These are phyloP conservation scores for Leccinum pachyderme DNA, from an alignment of 1,284 basidiomycete genomes.

Conservation along the genomic window DNA sequence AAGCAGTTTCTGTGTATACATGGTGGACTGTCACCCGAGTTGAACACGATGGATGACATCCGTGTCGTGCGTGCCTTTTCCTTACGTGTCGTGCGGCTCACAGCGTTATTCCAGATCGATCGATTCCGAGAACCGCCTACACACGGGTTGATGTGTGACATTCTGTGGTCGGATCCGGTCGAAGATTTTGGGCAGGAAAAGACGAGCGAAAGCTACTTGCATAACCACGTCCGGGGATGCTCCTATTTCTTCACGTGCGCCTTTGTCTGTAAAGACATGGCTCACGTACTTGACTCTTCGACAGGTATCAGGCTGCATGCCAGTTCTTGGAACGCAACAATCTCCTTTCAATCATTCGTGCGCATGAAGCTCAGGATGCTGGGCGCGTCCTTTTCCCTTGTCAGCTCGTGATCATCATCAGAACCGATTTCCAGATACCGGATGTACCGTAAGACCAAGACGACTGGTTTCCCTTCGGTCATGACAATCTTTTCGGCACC, in stretches of 20 bases:
- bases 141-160: conserved; percentile 92
- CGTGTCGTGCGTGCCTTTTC: conserved; percentile 52
- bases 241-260: conserved; percentile 90
- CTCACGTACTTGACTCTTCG: conserved; percentile 4
- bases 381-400: conserved; percentile 51
- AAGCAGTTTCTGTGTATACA: conserved; percentile 97
- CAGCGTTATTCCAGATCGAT: conserved; percentile 61
- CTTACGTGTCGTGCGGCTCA: conserved; percentile 1
- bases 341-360: conserved; percentile 90
- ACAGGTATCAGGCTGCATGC: conserved; percentile 86
- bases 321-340: conserved; percentile 94
- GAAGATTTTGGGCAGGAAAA: conserved; percentile 95
- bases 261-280: not conserved
- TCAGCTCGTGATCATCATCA: conserved; percentile 2
- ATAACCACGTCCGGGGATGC: conserved; percentile 95
- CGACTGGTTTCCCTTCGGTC: conserved; percentile 89
- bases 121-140: conserved; percentile 95
- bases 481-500: conserved; percentile 98
- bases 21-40: conserved; percentile 87
- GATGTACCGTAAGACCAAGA: conserved; percentile 97
- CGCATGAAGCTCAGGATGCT: conserved; percentile 94
- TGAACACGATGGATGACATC: conserved; percentile 90
- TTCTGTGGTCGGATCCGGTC: conserved; percentile 92
- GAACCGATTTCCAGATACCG: conserved; percentile 60
- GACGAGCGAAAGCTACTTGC: conserved; percentile 81